Evolutionary conservation across 257 asterid genomes (phyloP).

Genomic region (Nicotiana otophora): DNA sequence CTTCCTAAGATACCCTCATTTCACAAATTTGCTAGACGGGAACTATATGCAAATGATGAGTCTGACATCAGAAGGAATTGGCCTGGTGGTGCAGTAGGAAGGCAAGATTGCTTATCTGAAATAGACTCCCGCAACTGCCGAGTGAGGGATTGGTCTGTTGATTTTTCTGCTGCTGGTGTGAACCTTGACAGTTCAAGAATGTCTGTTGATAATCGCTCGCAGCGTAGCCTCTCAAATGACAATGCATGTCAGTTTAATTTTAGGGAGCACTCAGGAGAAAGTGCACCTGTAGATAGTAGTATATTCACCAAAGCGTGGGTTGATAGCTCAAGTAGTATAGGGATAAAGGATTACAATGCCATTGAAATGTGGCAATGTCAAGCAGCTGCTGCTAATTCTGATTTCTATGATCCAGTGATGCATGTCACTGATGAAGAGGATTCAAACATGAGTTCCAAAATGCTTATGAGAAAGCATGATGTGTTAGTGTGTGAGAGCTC

Average conservation of each 20-base stretch:
- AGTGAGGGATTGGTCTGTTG: slow-evolving; percentile 98
- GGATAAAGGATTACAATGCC: slow-evolving; percentile 86
- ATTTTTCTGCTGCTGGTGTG: slow-evolving; percentile 91
- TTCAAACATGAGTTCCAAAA: slow-evolving; percentile 54
- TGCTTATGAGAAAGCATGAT: slow-evolving; percentile 35
- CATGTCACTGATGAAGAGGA: slow-evolving; percentile 77
- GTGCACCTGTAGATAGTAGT: slow-evolving; percentile 71
- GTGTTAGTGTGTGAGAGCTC: slow-evolving; percentile 65
- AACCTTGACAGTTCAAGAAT: slow-evolving; percentile 63
- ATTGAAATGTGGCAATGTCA: slow-evolving; percentile 99
- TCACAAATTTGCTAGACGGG: slow-evolving; percentile 94
- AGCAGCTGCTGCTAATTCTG: slow-evolving; percentile 97
- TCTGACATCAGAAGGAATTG: slow-evolving; percentile 65
- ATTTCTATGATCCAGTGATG: slow-evolving; percentile 54
- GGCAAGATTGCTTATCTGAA: slow-evolving; percentile 86
- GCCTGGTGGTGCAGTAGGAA: slow-evolving; percentile 68
- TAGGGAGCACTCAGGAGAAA: slow-evolving; percentile 94
- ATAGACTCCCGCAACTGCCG: slow-evolving; percentile 97
- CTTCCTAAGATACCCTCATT: slow-evolving; percentile 95
- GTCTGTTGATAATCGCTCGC: slow-evolving; percentile 61
- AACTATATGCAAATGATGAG: slow-evolving; percentile 62
- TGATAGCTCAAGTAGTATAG: slow-evolving; percentile 81
- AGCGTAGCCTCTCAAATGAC: slow-evolving; percentile 72
- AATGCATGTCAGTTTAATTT: slow-evolving; percentile 56
- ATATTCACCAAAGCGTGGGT: slow-evolving; percentile 95